A percentile compares a stretch with the other conserved stretches of the same genome.
These are phyloP conservation scores for Ilex asprella DNA, from an alignment of 257 asterid species.

Conservation along the genomic window DNA sequence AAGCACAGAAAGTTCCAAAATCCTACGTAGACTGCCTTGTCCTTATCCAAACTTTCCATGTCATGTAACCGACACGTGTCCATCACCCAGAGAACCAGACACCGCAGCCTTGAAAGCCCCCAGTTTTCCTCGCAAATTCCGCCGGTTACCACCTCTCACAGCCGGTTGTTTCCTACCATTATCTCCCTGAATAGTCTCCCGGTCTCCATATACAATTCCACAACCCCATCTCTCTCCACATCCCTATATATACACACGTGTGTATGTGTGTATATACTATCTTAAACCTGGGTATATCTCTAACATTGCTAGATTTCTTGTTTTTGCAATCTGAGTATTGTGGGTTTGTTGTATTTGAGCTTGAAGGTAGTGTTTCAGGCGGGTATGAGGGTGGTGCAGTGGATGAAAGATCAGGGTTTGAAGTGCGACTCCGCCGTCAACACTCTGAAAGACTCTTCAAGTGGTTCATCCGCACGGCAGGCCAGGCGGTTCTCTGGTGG, in stretches of 20 bases:
- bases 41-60: background rate
- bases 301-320: too few species aligned
- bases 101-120: background rate
- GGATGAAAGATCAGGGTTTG: slow-evolving; percentile 40
- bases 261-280: too few species aligned
- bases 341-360: too few species aligned
- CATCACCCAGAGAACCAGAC: slow-evolving; percentile 2
- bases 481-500: slow-evolving; percentile 29
- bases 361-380: slow-evolving; percentile 1
- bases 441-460: slow-evolving; percentile 22
- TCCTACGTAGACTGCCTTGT: too few species aligned
- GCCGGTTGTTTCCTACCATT: too few species aligned
- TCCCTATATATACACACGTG: too few species aligned
- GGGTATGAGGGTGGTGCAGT: slow-evolving; percentile 40
- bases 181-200: too few species aligned
- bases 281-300: too few species aligned
- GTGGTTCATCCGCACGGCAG: slow-evolving; percentile 20
- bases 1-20: too few species aligned
- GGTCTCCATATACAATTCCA: too few species aligned
- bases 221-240: too few species aligned
- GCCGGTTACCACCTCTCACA: background rate
- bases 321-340: background rate
- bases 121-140: slow-evolving; percentile 9
- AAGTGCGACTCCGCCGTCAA: slow-evolving; percentile 21
- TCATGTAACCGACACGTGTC: slow-evolving; percentile 18